phyloP scores from a whole-genome alignment of 257 asterid genomes.

The Lantana camara region DNA sequence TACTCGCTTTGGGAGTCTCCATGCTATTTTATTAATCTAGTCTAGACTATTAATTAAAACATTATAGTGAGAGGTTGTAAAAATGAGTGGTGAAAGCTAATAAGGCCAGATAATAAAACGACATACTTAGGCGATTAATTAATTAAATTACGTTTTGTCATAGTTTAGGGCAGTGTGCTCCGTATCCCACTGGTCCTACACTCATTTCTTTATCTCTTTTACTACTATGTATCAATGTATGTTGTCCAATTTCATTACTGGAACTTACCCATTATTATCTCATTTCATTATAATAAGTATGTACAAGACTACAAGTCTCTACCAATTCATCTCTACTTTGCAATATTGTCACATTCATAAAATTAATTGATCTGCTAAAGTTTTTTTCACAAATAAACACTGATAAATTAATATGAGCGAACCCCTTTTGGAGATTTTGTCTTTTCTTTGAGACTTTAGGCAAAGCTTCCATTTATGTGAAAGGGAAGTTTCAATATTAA shows the following conservation, averaged over 20 bases:
- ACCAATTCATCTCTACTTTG: too few species aligned
- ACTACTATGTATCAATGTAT: neutral
- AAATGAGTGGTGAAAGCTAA: neutral
- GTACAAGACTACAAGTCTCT: too few species aligned
- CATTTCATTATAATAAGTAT: too few species aligned
- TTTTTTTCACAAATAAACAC: too few species aligned
- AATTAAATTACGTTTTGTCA: neutral
- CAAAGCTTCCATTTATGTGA: neutral
- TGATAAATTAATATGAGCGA: neutral
- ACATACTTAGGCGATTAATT: neutral
- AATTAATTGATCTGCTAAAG: too few species aligned
- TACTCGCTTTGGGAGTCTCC: too few species aligned
- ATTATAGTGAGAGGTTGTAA: too few species aligned
- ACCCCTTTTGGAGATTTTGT: conserved; percentile 8
- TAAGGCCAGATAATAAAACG: conserved; percentile 25
- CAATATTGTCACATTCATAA: too few species aligned
- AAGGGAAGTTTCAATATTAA: conserved; percentile 11
- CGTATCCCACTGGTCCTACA: conserved; percentile 26
- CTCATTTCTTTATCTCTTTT: neutral
- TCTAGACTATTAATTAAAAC: too few species aligned
- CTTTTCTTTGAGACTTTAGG: conserved; percentile 4
- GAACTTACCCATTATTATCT: too few species aligned
- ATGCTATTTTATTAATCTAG: too few species aligned
- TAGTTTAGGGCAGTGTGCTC: conserved; percentile 4
- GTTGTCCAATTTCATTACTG: too few species aligned